Base-by-base conservation (phyloP, 306 rosid genomes). In the Sphenostylis stenocarpa region DNA sequence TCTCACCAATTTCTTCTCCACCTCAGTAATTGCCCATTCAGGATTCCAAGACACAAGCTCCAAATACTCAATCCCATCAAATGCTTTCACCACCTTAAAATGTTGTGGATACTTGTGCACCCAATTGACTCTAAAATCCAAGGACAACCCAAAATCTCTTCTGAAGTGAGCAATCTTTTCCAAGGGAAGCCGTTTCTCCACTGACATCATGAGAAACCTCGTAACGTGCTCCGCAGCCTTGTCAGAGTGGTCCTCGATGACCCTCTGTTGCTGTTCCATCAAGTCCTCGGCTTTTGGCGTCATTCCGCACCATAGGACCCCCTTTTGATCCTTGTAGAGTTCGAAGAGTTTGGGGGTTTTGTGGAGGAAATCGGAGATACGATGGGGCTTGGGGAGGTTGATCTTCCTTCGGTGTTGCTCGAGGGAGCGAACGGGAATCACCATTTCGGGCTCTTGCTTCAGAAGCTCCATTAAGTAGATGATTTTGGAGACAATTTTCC, bases 21-120 rank as follows among this genome's bases (percentile, higher is more conserved):
- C 34, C 86, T 90, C 97, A 0, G 98, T 94, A 65, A 90, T 80
- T 19, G 96, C 93, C 97, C 91, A 89, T 21, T 74, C 51, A 77
- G 96, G 96, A 57, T 87, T 88, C 96, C 97, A 91, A 79, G 69
- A 64, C 24, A 85, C 95, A 83, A 90, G 98, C 80, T 91, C 95
- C 85, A 94, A 84, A 44, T 84, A 88, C 87, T 88, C 96, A 66
- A 68, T 34, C 13, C 83, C 96, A 47, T 90, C 97, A 9, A 31
- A 45, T 28, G 77, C 65, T 45, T 83, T 81, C 8, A 85, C 89
- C 19, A 89, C 82, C 79, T 34, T 87, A 38, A 92, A 94, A 12
- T 38, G 67, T 14, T 86, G 86, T 11, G 98, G 92, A 71, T 89
- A 94, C 60, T 78, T 70, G 43, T 86, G 86, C 13, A 88, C 92